Percentiles rank a stretch among this genome's conserved stretches.
Conservation (phyloP, 73 alveolate genomes). For the Effrenium voratum region DNA sequence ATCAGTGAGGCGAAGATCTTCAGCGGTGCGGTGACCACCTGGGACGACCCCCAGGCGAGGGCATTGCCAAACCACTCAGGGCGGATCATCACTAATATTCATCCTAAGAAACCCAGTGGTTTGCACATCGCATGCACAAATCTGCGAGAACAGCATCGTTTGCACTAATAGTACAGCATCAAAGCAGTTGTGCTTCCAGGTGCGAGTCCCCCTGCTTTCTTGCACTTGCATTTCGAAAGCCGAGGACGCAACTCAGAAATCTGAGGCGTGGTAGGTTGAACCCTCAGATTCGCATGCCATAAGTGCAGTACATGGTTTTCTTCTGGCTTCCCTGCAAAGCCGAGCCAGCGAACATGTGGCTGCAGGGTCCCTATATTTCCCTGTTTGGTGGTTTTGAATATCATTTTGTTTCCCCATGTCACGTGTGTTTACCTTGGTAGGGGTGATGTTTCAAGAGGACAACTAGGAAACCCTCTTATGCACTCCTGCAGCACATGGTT, state of each 20-base stretch:
- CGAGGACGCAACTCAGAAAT: not conserved
- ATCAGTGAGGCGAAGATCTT: slow-evolving; percentile 87
- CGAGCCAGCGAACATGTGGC: too few species aligned
- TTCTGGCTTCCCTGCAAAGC: too few species aligned
- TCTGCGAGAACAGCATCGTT: not conserved
- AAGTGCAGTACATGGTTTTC: too few species aligned
- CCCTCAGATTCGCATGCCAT: too few species aligned
- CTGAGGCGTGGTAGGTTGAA: too few species aligned
- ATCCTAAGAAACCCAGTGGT: not conserved
- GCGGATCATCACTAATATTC: not conserved
- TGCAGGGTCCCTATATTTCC: too few species aligned
- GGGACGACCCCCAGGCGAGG: slow-evolving; percentile 52
- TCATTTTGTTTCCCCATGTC: too few species aligned
- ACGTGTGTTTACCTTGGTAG: too few species aligned
- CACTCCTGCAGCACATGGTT: too few species aligned
- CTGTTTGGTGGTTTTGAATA: too few species aligned
- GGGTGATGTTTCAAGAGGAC: too few species aligned
- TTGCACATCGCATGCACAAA: not conserved
- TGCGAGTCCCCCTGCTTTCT: not conserved
- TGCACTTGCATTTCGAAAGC: not conserved
- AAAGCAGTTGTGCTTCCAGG: not conserved
- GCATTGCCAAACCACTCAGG: slow-evolving; percentile 1
- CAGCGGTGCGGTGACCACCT: slow-evolving; percentile 41
- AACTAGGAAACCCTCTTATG: too few species aligned
- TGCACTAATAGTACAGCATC: not conserved